Evolutionary conservation across 257 asterid species (phyloP).

Genomic region (Datura wrightii): DNA sequence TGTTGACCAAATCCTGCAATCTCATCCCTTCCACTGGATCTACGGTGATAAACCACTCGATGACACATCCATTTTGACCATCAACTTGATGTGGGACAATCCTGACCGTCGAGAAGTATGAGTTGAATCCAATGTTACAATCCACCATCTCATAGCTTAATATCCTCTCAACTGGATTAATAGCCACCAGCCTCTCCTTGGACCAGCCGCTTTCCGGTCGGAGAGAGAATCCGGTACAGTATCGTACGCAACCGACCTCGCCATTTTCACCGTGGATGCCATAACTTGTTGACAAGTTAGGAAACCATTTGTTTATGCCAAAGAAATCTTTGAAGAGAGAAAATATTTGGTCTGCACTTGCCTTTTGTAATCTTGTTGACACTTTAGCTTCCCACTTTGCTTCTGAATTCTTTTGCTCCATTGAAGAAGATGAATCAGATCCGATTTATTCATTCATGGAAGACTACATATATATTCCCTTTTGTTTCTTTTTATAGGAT

Average conservation of each 20-base stretch:
- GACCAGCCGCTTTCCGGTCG: conserved; percentile 53
- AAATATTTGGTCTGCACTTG: conserved; percentile 65
- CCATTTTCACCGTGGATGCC: conserved; percentile 74
- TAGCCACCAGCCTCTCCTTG: conserved; percentile 49
- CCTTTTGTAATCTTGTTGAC: conserved; percentile 50
- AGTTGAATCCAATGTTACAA: conserved; percentile 63
- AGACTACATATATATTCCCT: not conserved
- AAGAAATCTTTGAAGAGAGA: conserved; percentile 63
- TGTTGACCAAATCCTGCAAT: conserved; percentile 59
- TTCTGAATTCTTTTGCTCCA: conserved; percentile 29
- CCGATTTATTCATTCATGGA: not conserved
- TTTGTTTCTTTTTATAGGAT: too few relatives aligned
- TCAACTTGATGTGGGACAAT: conserved; percentile 41
- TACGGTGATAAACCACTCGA: conserved; percentile 69
- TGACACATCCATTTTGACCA: conserved; percentile 38
- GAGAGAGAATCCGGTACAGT: conserved; percentile 63
- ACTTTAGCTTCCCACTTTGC: conserved; percentile 64
- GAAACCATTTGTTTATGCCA: conserved; percentile 72
- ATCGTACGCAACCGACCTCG: conserved; percentile 68
- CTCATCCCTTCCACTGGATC: conserved; percentile 68
- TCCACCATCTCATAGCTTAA: conserved; percentile 67
- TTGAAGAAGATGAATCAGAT: not conserved
- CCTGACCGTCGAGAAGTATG: conserved; percentile 60
- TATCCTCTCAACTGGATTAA: conserved; percentile 45
- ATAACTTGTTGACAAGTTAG: conserved; percentile 59